These are phyloP conservation scores for Colletotrichum simmondsii DNA, from an alignment of 2,329 filamentous ascomycete species.

Conservation along the genomic window DNA sequence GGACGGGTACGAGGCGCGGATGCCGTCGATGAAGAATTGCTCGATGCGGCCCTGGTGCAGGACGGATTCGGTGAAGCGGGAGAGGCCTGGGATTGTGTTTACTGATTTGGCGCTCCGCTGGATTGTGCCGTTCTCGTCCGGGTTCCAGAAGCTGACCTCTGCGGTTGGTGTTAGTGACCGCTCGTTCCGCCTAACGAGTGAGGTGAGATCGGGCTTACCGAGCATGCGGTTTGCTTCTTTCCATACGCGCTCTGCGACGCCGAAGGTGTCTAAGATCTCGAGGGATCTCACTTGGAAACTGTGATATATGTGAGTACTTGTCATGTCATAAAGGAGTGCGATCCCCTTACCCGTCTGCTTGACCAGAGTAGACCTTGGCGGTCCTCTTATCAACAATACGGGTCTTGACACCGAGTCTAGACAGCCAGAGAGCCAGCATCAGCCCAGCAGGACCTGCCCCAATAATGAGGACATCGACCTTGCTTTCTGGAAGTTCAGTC, in stretches of 20 bases:
- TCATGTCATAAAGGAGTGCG: conserved; percentile 53
- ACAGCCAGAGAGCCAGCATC: conserved; percentile 56
- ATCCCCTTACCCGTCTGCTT: conserved; percentile 64
- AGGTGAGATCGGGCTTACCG: conserved; percentile 53
- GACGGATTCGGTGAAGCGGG: conserved; percentile 72
- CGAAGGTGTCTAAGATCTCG: conserved; percentile 79
- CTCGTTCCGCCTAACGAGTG: too few species aligned
- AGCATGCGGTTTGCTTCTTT: conserved; percentile 76
- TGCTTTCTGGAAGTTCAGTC: conserved; percentile 14
- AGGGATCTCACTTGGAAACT: conserved; percentile 46
- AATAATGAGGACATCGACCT: conserved; percentile 33
- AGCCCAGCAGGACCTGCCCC: conserved; percentile 47
- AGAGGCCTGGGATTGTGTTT: conserved; percentile 71
- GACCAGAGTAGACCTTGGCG: conserved; percentile 51
- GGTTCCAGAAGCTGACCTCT: conserved; percentile 64
- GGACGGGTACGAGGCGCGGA: conserved; percentile 57
- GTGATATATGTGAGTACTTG: not conserved
- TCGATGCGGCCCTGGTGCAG: conserved; percentile 80
- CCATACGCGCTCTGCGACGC: conserved; percentile 71
- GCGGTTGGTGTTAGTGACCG: not conserved
- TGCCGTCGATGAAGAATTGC: conserved; percentile 71
- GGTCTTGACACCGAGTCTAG: conserved; percentile 50
- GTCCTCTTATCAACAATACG: conserved; percentile 58
- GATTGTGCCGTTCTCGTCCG: conserved; percentile 66
- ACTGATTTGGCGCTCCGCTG: conserved; percentile 69